Conservation (phyloP, 257 asterid species). For the Schizonepeta tenuifolia region DNA sequence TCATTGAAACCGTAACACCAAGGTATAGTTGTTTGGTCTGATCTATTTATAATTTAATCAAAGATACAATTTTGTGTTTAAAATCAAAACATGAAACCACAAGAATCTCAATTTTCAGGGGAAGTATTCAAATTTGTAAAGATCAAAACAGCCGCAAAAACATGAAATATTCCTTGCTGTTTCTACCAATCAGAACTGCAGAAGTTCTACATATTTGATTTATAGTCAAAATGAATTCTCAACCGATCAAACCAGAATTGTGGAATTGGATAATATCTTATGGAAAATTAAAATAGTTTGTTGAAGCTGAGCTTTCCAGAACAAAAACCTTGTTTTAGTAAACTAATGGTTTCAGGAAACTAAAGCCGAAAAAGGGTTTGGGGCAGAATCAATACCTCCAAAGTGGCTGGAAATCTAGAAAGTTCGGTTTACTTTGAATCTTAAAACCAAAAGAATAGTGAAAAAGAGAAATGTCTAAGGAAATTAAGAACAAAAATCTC, state of each 20-base stretch:
- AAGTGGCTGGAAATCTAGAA: conserved; percentile 29
- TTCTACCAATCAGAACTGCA: conserved; percentile 14
- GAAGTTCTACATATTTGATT: not conserved
- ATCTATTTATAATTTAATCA: not conserved
- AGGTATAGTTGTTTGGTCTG: not conserved
- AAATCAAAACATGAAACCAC: not conserved
- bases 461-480: not conserved
- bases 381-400: conserved; percentile 24
- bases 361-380: not conserved
- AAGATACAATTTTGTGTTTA: not conserved
- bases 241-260: conserved; percentile 4
- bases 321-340: not conserved
- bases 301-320: conserved; percentile 39
- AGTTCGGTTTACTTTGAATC: conserved; percentile 8
- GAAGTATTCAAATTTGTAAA: not conserved
- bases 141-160: conserved; percentile 5
- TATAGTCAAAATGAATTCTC: conserved; percentile 1
- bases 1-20: not conserved
- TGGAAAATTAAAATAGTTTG: not conserved
- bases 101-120: not conserved
- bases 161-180: not conserved
- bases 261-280: not conserved
- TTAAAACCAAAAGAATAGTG: conserved; percentile 18
- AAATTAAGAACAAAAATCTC: not conserved
- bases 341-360: not conserved